Evolutionary conservation across 805 yeast species (phyloP), one percentile per base, ranked within the genome.

Genomic region (Monosporozyma yasuniensis): DNA sequence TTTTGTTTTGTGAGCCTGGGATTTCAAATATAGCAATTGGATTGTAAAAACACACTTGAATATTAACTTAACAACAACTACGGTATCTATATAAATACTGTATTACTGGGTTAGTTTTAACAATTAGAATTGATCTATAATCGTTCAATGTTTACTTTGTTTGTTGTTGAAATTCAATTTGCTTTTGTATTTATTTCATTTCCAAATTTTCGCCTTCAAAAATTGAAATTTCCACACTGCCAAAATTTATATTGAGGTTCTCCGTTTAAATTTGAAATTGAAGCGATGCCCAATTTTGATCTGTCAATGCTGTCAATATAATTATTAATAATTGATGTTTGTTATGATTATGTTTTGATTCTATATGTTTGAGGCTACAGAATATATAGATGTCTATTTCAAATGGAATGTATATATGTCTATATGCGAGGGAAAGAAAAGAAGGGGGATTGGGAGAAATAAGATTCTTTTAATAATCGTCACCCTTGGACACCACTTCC

Each of bases 401-500:
- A 2, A 16, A 37, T 18, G 8, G 23, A 37, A 37, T 18, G 41
- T 22, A 32, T 27, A n/a, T 30, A 22, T 44, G n/a, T 27, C 7
- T 25, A 23, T 25, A 42, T 42, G 25, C n/a, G 3, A 10, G 30
- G 30, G 30, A 27, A 10, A 10, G 30, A 8, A 10, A 27, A 10
- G 30, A 27, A 27, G 12, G 32, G 35, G 35, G 16, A 14, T 12
- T 5, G 16, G 2, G 11, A 11, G 32, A 28, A 25, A 25, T 25
- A 9, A 25, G 9, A 25, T 25, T 25, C 9, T 25, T 25, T 6
- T 69, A 91, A 65, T 82, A 93, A 68, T 93, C 99, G 43, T 88
- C 96, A 47, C 99, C 99, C 57, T 91, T 79, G 12, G 96, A 87
- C 19, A 93, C 89, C 43, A 93, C 91, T 69, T 93, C 99, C 72